Percentiles rank a stretch among this genome's conserved stretches.
phyloP scores from a whole-genome alignment of 2,329 filamentous ascomycete genomes.

The Aspergillus sp. region DNA sequence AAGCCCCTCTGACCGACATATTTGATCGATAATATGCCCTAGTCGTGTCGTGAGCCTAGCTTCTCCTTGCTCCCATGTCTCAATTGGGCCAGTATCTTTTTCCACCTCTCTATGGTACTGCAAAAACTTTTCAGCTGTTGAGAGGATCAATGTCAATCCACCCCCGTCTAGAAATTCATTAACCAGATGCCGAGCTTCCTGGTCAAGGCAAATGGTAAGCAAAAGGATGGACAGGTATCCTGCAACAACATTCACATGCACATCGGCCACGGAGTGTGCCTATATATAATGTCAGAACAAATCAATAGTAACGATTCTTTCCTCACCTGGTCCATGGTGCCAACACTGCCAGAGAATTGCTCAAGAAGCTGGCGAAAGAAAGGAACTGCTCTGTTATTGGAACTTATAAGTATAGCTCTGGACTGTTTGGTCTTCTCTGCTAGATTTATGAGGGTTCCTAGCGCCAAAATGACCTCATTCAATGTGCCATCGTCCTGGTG shows the following conservation, averaged over 20 bases:
- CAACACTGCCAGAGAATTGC: conserved; percentile 68
- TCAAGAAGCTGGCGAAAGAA: conserved; percentile 61
- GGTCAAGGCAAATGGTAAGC: conserved; percentile 71
- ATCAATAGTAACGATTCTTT: conserved; percentile 8
- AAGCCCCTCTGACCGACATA: conserved; percentile 24
- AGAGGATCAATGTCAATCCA: conserved; percentile 52
- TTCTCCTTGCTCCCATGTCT: conserved; percentile 49
- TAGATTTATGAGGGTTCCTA: conserved; percentile 85
- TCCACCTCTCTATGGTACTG: conserved; percentile 61
- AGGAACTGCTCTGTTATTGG: conserved; percentile 36
- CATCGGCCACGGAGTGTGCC: conserved; percentile 63
- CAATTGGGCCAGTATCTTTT: conserved; percentile 39
- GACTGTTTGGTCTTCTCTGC: conserved; percentile 72
- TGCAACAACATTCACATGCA: conserved; percentile 76
- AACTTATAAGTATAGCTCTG: conserved; percentile 50
- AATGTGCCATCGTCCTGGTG: conserved; percentile 56
- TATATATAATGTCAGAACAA: conserved; percentile 26
- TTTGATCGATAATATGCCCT: conserved; percentile 51
- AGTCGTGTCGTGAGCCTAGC: conserved; percentile 56
- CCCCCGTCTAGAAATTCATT: conserved; percentile 45
- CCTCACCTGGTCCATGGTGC: conserved; percentile 67
- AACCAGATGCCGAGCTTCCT: conserved; percentile 45
- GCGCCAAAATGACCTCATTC: conserved; percentile 72
- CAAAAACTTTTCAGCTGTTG: conserved; percentile 63
- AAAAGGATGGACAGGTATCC: conserved; percentile 84